phyloP scores from a whole-genome alignment of 495 filamentous ascomycete species.

The Annulohypoxylon nitens region DNA sequence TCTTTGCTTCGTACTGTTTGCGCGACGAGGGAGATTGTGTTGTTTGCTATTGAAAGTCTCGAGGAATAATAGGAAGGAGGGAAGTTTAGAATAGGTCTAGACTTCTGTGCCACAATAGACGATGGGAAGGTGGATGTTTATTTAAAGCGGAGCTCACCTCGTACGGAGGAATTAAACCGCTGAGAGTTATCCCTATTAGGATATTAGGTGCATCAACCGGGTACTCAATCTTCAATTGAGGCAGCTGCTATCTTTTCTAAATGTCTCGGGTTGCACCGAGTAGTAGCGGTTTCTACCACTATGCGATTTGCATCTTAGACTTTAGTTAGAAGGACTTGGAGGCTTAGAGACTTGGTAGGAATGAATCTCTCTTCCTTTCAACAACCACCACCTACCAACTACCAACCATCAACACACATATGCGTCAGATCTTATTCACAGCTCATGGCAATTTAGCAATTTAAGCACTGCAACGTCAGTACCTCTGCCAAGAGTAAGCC shows the following conservation, averaged over 20 bases:
- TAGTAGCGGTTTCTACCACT: background rate
- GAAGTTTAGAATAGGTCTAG: conserved; percentile 19
- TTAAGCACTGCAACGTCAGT: background rate
- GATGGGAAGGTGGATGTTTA: background rate
- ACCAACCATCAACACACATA: background rate
- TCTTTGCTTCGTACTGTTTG: background rate
- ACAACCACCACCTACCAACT: background rate
- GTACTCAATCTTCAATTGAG: background rate
- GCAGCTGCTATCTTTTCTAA: background rate
- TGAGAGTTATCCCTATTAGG: background rate
- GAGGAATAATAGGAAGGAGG: conserved; percentile 6
- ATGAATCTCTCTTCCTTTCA: conserved; percentile 6
- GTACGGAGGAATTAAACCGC: conserved; percentile 25
- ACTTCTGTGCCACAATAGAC: conserved; percentile 14
- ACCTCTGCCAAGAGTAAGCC: conserved; percentile 39
- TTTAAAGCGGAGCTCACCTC: conserved; percentile 35
- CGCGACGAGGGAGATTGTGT: background rate
- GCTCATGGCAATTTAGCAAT: background rate
- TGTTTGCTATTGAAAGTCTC: background rate
- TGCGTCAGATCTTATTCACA: conserved; percentile 2
- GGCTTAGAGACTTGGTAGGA: background rate
- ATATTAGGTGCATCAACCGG: background rate
- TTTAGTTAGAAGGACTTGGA: background rate
- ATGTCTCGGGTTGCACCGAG: background rate
- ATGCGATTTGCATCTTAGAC: background rate